A percentile compares a stretch with the other conserved stretches of the same genome.
Evolutionary conservation across 352 stramenopile species (phyloP).

Genomic region (Plasmopara viticola): DNA sequence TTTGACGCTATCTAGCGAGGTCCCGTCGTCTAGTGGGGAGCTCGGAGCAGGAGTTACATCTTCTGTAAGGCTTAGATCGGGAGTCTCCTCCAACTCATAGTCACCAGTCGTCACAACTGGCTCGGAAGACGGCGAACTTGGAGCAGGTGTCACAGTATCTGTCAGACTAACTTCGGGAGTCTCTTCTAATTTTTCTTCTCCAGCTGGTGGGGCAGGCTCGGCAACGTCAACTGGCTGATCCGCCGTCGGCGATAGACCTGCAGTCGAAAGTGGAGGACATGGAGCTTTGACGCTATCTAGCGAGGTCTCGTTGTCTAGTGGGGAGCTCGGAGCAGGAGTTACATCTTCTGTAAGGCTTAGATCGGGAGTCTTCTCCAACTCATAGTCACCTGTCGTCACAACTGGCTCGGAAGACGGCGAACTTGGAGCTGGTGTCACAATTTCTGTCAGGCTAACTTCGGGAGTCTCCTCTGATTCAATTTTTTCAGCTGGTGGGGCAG

Average conservation of each 20-base stretch:
- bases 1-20: constrained; percentile 10
- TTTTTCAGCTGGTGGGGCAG: neutral
- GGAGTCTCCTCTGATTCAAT: too few relatives aligned
- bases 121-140: neutral
- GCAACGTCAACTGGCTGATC: neutral
- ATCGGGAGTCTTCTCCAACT: constrained; percentile 7
- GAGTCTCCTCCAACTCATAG: constrained; percentile 6
- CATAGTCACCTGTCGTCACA: neutral
- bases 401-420: neutral
- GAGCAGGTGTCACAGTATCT: too few relatives aligned
- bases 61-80: constrained; percentile 1
- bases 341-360: constrained; percentile 9
- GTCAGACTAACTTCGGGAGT: too few relatives aligned
- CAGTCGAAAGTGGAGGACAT: constrained; percentile 10
- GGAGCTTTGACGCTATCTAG: constrained; percentile 14
- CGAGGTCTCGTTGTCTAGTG: constrained; percentile 5
- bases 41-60: constrained; percentile 19
- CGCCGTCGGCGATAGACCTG: constrained; percentile 11
- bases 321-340: constrained; percentile 16
- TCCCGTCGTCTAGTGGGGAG: constrained; percentile 9
- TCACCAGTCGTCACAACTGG: constrained; percentile 1
- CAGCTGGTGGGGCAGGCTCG: neutral
- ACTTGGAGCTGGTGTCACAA: neutral
- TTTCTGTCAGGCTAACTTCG: too few relatives aligned
- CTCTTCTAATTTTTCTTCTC: too few relatives aligned